Conservation (phyloP, 2,329 filamentous ascomycete genomes). For the Mycogone perniciosa region DNA sequence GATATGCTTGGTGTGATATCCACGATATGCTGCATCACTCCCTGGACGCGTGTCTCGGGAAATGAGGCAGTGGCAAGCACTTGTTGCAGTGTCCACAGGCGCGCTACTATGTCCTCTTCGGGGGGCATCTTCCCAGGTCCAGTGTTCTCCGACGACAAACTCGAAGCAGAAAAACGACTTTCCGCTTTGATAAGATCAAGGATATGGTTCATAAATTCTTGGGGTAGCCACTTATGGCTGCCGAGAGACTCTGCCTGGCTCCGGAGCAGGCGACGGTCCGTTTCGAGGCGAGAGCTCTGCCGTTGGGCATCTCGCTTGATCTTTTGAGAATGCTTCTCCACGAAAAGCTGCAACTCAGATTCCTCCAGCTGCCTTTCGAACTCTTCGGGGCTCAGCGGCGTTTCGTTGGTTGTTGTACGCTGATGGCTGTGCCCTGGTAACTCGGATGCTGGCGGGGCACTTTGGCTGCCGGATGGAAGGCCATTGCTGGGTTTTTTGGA, state of each 20-base stretch:
- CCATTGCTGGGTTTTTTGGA: constrained; percentile 22
- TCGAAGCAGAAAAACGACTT: constrained; percentile 49
- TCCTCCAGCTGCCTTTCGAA: constrained; percentile 85
- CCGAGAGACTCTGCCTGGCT: constrained; percentile 69
- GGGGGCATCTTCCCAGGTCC: constrained; percentile 47
- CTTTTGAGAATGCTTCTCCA: constrained; percentile 78
- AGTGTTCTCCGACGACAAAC: constrained; percentile 38
- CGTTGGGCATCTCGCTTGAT: constrained; percentile 72
- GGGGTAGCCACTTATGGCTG: constrained; percentile 71
- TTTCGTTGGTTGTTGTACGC: constrained; percentile 20
- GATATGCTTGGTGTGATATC: constrained; percentile 59
- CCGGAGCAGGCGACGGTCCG: constrained; percentile 76
- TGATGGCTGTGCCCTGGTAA: constrained; percentile 1
- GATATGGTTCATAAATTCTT: constrained; percentile 71
- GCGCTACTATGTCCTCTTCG: constrained; percentile 73
- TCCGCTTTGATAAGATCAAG: constrained; percentile 66
- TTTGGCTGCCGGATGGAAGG: constrained; percentile 23
- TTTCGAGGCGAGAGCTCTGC: constrained; percentile 72
- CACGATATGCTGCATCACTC: constrained; percentile 60
- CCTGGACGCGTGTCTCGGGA: constrained; percentile 52
- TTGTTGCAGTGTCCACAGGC: constrained; percentile 78
- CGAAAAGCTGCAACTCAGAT: constrained; percentile 78
- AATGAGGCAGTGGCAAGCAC: constrained; percentile 66
- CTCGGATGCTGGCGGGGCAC: constrained; percentile 16
- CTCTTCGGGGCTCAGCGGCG: constrained; percentile 72